A percentile compares a stretch with the other conserved stretches of the same genome.
These are phyloP conservation scores for Tricholoma flavovirens DNA, from an alignment of 768 basidiomycete genomes.

Conservation along the genomic window DNA sequence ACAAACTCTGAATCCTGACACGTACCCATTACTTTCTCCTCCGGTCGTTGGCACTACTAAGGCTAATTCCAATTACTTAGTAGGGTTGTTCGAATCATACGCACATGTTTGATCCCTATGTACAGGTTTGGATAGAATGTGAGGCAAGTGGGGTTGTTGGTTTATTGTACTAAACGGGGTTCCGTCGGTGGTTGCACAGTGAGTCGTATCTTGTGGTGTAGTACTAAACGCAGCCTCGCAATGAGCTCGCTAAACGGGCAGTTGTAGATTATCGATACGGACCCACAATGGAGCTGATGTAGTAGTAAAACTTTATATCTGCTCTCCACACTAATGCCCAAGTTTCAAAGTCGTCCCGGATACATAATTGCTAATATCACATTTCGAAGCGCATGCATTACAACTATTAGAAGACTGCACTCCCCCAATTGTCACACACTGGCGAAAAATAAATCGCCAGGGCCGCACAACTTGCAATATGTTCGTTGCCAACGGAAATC, in stretches of 20 bases:
- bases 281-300: neutral
- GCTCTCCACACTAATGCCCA: neutral
- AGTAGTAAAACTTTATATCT: neutral
- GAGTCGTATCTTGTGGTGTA: neutral
- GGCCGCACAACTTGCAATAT: neutral
- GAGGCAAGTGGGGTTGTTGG: no score
- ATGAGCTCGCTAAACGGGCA: neutral
- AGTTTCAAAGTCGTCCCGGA: neutral
- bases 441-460: neutral
- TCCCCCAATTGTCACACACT: no score
- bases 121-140: no score
- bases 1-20: no score
- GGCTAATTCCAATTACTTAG: no score
- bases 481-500: conserved; percentile 1
- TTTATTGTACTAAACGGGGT: neutral
- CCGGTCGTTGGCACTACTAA: no score
- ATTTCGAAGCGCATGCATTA: neutral
- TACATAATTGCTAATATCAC: neutral
- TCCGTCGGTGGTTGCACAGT: neutral
- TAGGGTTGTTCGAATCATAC: no score
- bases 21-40: no score
- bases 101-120: no score
- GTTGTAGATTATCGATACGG: neutral
- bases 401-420: no score
- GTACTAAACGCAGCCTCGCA: neutral